Conservation (phyloP, 306 rosid genomes). For the Lathyrus oleraceus region DNA sequence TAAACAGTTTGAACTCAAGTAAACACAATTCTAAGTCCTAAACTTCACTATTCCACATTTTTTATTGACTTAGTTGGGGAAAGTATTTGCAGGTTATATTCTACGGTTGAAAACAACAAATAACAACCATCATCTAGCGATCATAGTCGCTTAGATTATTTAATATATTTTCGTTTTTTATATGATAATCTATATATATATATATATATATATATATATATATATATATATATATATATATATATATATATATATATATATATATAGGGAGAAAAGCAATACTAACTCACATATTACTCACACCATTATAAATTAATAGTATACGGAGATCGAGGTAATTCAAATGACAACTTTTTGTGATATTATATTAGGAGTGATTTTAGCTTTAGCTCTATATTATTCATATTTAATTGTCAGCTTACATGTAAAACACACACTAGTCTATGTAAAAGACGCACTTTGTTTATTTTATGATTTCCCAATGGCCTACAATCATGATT, state of each 20-base stretch:
- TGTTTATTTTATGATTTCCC: slow-evolving; percentile 35
- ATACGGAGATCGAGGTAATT: slow-evolving; percentile 9
- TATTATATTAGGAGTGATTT: slow-evolving; percentile 25
- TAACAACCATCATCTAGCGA: no score
- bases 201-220: not conserved
- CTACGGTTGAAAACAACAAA: no score
- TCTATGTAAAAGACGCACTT: slow-evolving; percentile 35
- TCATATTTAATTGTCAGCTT: slow-evolving; percentile 46
- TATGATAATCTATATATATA: not conserved
- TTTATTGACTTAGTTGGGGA: no score
- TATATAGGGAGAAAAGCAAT: slow-evolving; percentile 25
- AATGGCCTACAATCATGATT: slow-evolving; percentile 52
- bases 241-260: not conserved
- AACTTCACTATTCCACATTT: no score
- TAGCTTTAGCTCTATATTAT: slow-evolving; percentile 46
- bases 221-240: not conserved
- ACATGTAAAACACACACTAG: slow-evolving; percentile 35
- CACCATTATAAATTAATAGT: slow-evolving; percentile 18
- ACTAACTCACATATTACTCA: slow-evolving; percentile 33
- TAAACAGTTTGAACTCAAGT: no score
- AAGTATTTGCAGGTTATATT: no score
- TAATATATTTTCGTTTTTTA: no score
- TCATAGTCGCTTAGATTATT: no score
- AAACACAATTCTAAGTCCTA: no score
- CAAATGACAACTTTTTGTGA: slow-evolving; percentile 45